Evolutionary conservation across 805 yeast species (phyloP), one percentile per base, ranked within the genome.

Genomic region (Pichia pseudocactophila): DNA sequence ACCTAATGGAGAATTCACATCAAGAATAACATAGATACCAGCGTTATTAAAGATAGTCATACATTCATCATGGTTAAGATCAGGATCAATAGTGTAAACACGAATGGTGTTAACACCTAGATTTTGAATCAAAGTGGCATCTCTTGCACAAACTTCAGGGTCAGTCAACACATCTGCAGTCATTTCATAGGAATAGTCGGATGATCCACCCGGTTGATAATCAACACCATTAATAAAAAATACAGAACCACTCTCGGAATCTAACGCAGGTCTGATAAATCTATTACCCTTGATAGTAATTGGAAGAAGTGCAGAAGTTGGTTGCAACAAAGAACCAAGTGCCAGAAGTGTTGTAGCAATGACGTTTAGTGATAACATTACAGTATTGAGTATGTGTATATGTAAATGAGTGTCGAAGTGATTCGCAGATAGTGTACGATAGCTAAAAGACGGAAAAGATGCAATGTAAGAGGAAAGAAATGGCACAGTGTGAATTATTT

Each of bases 131-230:
- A 76, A 76, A 54, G 69, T 74, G 31, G 88, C 84, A 60, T 89
- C 97, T 61, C 97, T 77, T 49, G 76, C 74, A 63, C 96, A 89
- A 22, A 66, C 68, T 19, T 70, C 75, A 2, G 75, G 70, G 52
- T 86, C 84, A 12, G 88, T 71, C 30, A 89, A 67, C 2, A 86
- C 88, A 59, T 89, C 96, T 12, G 57, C 50, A 0, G 39, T 57
- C 36, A 46, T 50, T 36, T 46, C 65, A 28, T 53, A 53, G 16
- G 61, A 52, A 52, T 69, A 76, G 15, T 66, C 71, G 1, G 95
- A 83, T 0, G 96, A 80, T 2, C 96, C 97, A 49, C 97, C 96
- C 0, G 90, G 94, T 63, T 86, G 95, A 62, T 89, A 89, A 62
- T 87, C 97, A 33, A 89, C 76, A 48, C 97, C 97, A 47, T 84